Evolutionary conservation across 768 basidiomycete genomes (phyloP).

Genomic region (Clavaria fumosa): DNA sequence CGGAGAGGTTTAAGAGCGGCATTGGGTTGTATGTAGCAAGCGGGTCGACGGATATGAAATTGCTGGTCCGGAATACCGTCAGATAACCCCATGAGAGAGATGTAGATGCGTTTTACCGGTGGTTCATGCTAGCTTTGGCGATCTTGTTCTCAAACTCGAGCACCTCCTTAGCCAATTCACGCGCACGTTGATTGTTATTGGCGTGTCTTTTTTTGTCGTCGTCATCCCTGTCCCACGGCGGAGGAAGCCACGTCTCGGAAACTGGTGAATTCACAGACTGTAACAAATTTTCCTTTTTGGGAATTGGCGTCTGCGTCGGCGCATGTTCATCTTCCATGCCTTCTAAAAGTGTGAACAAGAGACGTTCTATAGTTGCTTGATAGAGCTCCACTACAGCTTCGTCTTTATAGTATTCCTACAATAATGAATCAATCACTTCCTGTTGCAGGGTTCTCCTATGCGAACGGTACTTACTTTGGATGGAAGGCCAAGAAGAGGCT

Average conservation of each 20-base stretch:
- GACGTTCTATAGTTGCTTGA: slow-evolving; percentile 44
- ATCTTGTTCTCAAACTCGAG: slow-evolving; percentile 66
- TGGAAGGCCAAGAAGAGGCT: slow-evolving; percentile 68
- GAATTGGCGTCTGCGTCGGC: too few species aligned
- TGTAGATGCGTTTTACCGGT: too few species aligned
- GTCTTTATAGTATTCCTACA: slow-evolving; percentile 83
- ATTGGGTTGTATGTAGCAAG: slow-evolving; percentile 81
- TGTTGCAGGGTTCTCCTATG: background rate
- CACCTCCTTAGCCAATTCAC: slow-evolving; percentile 52
- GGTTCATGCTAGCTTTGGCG: slow-evolving; percentile 66
- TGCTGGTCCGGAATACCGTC: too few species aligned
- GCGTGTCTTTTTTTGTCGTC: slow-evolving; percentile 30
- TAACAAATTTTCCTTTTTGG: too few species aligned
- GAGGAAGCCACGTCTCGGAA: slow-evolving; percentile 80
- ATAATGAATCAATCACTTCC: slow-evolving; percentile 1
- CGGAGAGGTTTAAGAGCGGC: slow-evolving; percentile 50
- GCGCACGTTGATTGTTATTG: slow-evolving; percentile 39
- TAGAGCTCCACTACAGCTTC: slow-evolving; percentile 55
- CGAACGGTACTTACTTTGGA: slow-evolving; percentile 44
- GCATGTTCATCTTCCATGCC: slow-evolving; percentile 26
- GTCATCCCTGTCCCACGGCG: slow-evolving; percentile 54
- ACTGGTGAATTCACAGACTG: too few species aligned
- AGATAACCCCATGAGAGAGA: too few species aligned
- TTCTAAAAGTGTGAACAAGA: slow-evolving; percentile 45
- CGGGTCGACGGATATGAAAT: slow-evolving; percentile 64